These are phyloP conservation scores for Cichorium intybus DNA, from an alignment of 140 eudicot genomes.

Conservation along the genomic window DNA sequence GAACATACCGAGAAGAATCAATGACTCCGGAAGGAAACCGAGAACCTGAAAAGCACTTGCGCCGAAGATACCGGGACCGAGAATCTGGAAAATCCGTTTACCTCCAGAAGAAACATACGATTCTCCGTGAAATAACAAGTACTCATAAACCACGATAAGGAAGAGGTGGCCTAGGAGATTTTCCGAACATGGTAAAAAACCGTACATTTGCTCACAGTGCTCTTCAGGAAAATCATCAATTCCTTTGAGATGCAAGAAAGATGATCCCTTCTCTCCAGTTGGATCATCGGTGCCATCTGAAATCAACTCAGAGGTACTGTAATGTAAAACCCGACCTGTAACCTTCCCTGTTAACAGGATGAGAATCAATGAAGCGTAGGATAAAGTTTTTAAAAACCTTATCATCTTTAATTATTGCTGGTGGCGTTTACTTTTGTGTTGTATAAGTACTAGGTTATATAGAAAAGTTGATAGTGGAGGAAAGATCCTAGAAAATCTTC, in stretches of 20 bases:
- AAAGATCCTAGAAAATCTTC: slow-evolving; percentile 25
- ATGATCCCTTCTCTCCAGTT: not conserved
- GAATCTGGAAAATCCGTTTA: slow-evolving; percentile 49
- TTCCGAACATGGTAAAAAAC: slow-evolving; percentile 56
- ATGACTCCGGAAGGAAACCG: slow-evolving; percentile 51
- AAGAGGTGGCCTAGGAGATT: slow-evolving; percentile 50
- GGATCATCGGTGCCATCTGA: slow-evolving; percentile 38
- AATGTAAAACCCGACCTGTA: slow-evolving; percentile 29
- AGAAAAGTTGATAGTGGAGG: slow-evolving; percentile 3
- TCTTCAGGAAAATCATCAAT: slow-evolving; percentile 24
- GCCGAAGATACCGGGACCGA: slow-evolving; percentile 69
- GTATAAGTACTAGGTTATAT: not conserved
- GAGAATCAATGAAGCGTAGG: slow-evolving; percentile 18
- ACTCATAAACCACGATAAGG: slow-evolving; percentile 54
- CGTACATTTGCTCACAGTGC: slow-evolving; percentile 53
- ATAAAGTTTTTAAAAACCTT: slow-evolving; percentile 12
- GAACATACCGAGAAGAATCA: slow-evolving; percentile 57
- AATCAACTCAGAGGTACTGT: slow-evolving; percentile 19
- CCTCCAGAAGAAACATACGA: slow-evolving; percentile 48
- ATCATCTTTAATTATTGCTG: slow-evolving; percentile 30
- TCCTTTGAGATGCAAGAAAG: slow-evolving; percentile 32
- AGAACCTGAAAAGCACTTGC: slow-evolving; percentile 62
- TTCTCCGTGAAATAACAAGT: slow-evolving; percentile 49
- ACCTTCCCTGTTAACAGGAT: slow-evolving; percentile 15
- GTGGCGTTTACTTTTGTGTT: slow-evolving; percentile 6